A percentile compares a stretch with the other conserved stretches of the same genome.
Conservation (phyloP, 2,329 filamentous ascomycete species). For the Bipolaris gigantea region DNA sequence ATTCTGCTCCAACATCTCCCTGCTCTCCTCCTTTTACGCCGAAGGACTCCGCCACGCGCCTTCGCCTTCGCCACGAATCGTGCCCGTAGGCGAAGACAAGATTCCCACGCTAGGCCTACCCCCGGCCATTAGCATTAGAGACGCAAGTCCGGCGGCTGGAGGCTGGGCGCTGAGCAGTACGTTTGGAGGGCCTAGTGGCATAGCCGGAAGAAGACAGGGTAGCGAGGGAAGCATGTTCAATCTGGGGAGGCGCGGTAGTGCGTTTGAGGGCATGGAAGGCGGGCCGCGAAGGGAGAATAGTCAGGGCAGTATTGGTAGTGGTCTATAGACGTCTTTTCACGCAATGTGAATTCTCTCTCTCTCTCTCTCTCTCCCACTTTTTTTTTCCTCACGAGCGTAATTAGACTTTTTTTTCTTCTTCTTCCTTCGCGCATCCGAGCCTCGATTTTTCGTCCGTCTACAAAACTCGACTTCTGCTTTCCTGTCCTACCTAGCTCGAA, state of each 20-base stretch:
- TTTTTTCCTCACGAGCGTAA: not conserved
- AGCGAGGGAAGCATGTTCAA: slow-evolving; percentile 31
- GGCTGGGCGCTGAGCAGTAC: slow-evolving; percentile 32
- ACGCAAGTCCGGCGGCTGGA: slow-evolving; percentile 37
- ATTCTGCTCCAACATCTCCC: slow-evolving; percentile 48
- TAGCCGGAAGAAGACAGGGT: slow-evolving; percentile 36
- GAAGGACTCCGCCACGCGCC: slow-evolving; percentile 40
- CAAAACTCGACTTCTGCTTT: too few relatives aligned
- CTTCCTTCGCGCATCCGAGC: too few relatives aligned
- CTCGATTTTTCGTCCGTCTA: too few relatives aligned
- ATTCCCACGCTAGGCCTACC: slow-evolving; percentile 50
- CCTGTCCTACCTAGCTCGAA: too few relatives aligned
- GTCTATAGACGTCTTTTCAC: too few relatives aligned
- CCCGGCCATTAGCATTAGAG: slow-evolving; percentile 43
- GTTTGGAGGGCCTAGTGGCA: slow-evolving; percentile 23
- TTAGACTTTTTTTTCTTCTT: not conserved
- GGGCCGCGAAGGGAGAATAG: slow-evolving; percentile 25
- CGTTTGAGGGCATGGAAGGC: slow-evolving; percentile 22
- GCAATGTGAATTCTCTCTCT: too few relatives aligned
- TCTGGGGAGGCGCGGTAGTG: slow-evolving; percentile 26
- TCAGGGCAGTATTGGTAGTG: slow-evolving; percentile 26
- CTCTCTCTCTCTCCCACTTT: too few relatives aligned
- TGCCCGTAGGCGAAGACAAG: slow-evolving; percentile 42
- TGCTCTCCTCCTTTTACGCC: slow-evolving; percentile 50
- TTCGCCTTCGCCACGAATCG: slow-evolving; percentile 46